A percentile compares a stretch with the other conserved stretches of the same genome.
Evolutionary conservation across 768 basidiomycete genomes (phyloP).

Genomic region (Kwoniella pini): DNA sequence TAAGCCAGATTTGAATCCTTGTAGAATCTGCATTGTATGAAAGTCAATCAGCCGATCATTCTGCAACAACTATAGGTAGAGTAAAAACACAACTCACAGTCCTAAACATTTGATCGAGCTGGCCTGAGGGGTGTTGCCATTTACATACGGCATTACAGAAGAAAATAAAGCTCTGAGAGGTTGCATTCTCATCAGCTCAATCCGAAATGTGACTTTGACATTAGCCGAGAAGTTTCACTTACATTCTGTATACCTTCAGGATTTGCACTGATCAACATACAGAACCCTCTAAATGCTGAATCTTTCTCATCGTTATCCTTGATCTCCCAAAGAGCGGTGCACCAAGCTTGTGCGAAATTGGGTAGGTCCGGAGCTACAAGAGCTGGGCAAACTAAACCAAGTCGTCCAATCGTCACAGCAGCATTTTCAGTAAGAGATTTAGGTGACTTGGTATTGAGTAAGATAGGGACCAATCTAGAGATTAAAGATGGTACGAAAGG

Average conservation of each 20-base stretch:
- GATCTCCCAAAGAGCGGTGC: conserved; percentile 94
- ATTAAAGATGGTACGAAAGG: conserved; percentile 89
- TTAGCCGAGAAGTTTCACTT: conserved; percentile 39
- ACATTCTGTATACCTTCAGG: conserved; percentile 92
- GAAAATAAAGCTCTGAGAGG: conserved; percentile 78
- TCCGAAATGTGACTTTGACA: background rate
- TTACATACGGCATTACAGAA: conserved; percentile 98
- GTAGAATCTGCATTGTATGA: conserved; percentile 61
- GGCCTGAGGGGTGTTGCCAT: conserved; percentile 88
- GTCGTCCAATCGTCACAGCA: conserved; percentile 94
- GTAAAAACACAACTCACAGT: conserved; percentile 53
- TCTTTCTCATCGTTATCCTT: conserved; percentile 99
- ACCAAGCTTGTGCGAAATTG: conserved; percentile 94
- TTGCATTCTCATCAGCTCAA: background rate
- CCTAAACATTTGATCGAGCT: conserved; percentile 92
- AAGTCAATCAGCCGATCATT: background rate
- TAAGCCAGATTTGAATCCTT: conserved; percentile 86
- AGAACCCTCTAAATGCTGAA: conserved; percentile 95
- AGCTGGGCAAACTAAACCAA: conserved; percentile 87
- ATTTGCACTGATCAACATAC: conserved; percentile 91
- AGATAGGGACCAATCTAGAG: conserved; percentile 83
- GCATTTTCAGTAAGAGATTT: conserved; percentile 96
- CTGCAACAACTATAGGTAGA: background rate
- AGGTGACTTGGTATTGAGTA: conserved; percentile 87
- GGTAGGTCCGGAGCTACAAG: conserved; percentile 84